Evolutionary conservation across 441 rosid species (phyloP).

Genomic region (Rhodomyrtus psidioides): DNA sequence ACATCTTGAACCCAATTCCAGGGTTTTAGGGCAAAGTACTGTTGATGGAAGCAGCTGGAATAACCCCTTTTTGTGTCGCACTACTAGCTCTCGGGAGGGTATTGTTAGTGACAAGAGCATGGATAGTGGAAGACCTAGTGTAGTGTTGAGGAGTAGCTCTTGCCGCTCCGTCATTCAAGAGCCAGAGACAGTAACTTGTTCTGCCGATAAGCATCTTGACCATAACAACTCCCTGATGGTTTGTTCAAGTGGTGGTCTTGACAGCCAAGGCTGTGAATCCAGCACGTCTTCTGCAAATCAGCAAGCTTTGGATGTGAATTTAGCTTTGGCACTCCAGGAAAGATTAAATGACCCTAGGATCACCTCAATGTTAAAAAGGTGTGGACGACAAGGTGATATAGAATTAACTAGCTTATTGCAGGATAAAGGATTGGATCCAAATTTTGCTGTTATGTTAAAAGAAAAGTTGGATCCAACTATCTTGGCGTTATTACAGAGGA

Average conservation of each 20-base stretch:
- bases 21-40: conserved; percentile 36
- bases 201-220: conserved; percentile 60
- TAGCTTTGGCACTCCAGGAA: conserved; percentile 90
- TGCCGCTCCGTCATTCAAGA: conserved; percentile 89
- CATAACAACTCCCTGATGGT: conserved; percentile 46
- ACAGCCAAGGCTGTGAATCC: conserved; percentile 95
- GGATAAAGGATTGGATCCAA: conserved; percentile 99
- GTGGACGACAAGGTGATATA: conserved; percentile 75
- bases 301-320: conserved; percentile 76
- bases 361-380: conserved; percentile 77
- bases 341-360: conserved; percentile 91
- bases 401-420: conserved; percentile 87
- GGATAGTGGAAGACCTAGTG: conserved; percentile 98
- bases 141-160: conserved; percentile 81
- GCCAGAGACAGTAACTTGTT: conserved; percentile 68
- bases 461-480: conserved; percentile 99
- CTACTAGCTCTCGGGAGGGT: conserved; percentile 81
- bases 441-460: conserved; percentile 99
- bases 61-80: conserved; percentile 43
- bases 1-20: conserved; percentile 61
- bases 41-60: conserved; percentile 52
- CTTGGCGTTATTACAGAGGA: conserved; percentile 94
- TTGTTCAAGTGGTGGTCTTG: conserved; percentile 92
- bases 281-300: conserved; percentile 88
- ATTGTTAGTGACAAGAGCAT: conserved; percentile 88